Conservation (phyloP, 208 protist genomes). For the Trypanosoma cruzi region DNA sequence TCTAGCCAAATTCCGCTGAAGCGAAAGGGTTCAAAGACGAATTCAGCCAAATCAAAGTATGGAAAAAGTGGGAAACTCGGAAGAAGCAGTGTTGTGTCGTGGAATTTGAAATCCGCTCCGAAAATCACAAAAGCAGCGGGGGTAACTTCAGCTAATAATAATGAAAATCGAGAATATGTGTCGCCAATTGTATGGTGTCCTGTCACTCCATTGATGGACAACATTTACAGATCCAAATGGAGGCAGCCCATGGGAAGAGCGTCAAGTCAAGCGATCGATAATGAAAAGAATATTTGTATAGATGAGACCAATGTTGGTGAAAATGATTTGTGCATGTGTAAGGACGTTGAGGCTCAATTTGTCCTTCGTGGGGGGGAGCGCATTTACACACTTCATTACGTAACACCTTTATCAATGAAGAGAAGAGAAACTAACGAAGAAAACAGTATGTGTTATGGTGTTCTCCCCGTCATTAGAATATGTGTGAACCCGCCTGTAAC, state of each 20-base stretch:
- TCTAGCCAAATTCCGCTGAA: not conserved
- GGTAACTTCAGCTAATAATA: not conserved
- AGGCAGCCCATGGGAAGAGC: not conserved
- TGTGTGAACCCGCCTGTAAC: not conserved
- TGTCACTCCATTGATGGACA: not conserved
- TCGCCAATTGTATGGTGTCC: not conserved
- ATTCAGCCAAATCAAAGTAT: not conserved
- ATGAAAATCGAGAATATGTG: not conserved
- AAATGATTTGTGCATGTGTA: no score
- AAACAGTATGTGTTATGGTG: not conserved
- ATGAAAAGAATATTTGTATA: not conserved
- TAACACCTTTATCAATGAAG: not conserved
- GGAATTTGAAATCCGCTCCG: not conserved
- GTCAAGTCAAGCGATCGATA: not conserved
- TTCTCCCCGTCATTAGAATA: not conserved
- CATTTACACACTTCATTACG: not conserved
- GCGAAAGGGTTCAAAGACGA: not conserved
- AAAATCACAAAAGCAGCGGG: not conserved
- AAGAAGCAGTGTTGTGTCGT: not conserved
- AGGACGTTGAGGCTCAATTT: not conserved
- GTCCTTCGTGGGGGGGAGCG: not conserved
- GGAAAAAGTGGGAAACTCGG: not conserved
- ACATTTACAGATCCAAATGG: not conserved
- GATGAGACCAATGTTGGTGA: not conserved
- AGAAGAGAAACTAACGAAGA: not conserved